These are phyloP conservation scores for Fusarium sp. DNA, from an alignment of 2,329 filamentous ascomycete species.

Conservation along the genomic window DNA sequence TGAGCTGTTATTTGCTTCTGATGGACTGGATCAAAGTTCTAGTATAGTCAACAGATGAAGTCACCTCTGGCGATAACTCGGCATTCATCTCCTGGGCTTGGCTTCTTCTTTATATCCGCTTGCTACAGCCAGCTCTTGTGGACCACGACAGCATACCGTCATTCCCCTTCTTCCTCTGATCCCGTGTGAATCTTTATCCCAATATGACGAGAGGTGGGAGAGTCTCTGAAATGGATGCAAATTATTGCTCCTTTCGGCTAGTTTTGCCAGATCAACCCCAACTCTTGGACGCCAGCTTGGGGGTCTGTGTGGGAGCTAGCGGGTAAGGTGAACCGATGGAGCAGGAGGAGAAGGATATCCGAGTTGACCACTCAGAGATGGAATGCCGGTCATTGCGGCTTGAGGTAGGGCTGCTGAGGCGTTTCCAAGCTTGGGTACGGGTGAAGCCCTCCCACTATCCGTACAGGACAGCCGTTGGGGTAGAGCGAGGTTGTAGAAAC, in stretches of 20 bases:
- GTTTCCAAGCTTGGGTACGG: neutral
- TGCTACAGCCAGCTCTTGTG: constrained; percentile 3
- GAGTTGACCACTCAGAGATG: constrained; percentile 24
- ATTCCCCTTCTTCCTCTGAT: neutral
- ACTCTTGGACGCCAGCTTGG: neutral
- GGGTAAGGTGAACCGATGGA: neutral
- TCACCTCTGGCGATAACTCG: neutral
- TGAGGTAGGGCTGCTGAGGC: neutral
- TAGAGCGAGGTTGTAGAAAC: too few species aligned
- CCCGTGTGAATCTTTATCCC: neutral
- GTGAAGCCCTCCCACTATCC: too few species aligned
- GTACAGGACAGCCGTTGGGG: too few species aligned
- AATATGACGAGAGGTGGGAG: constrained; percentile 7
- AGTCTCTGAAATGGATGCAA: neutral
- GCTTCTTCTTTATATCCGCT: constrained; percentile 12
- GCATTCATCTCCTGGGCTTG: neutral
- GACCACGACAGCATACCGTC: neutral
- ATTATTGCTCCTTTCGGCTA: neutral
- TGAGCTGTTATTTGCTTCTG: neutral
- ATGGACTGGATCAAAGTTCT: neutral
- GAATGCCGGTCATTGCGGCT: neutral
- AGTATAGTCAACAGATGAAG: too few species aligned
- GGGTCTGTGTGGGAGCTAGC: constrained; percentile 11
- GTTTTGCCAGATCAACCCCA: neutral
- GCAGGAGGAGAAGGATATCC: constrained; percentile 14